Evolutionary conservation across 768 basidiomycete species (phyloP).

Genomic region (Boletus rufocinnamomeus): DNA sequence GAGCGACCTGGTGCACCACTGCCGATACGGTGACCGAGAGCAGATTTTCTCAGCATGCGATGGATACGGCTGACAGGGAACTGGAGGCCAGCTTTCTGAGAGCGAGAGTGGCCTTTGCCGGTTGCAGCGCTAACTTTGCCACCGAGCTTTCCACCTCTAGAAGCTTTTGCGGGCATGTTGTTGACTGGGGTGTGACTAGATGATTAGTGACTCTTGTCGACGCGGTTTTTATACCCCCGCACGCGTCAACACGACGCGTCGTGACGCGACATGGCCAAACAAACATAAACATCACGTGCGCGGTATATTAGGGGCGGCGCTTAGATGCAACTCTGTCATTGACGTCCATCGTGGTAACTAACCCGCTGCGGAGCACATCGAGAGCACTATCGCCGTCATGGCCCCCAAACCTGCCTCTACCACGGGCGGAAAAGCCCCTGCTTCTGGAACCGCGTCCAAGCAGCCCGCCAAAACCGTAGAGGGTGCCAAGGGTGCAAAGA

Average conservation of each 20-base stretch:
- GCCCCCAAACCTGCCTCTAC: constrained; percentile 69
- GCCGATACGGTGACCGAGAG: constrained; percentile 86
- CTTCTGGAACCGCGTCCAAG: constrained; percentile 58
- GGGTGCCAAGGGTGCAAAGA: constrained; percentile 77
- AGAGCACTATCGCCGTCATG: constrained; percentile 34
- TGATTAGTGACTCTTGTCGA: not conserved
- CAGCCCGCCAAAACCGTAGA: constrained; percentile 58
- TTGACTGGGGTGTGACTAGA: not conserved
- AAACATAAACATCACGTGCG: constrained; percentile 34
- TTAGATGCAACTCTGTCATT: constrained; percentile 3
- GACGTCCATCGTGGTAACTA: constrained; percentile 24
- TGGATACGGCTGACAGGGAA: constrained; percentile 93
- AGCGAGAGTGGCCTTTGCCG: constrained; percentile 65
- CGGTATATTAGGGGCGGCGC: constrained; percentile 38
- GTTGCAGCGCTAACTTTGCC: constrained; percentile 52
- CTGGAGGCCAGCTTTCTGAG: constrained; percentile 75
- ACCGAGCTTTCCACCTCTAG: constrained; percentile 35
- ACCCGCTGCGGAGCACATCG: not conserved
- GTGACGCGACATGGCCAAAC: constrained; percentile 36
- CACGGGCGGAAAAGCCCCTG: constrained; percentile 66
- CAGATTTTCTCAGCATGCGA: constrained; percentile 83
- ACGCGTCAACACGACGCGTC: constrained; percentile 42
- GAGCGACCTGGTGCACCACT: constrained; percentile 76
- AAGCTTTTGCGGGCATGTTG: constrained; percentile 36
- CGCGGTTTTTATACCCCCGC: constrained; percentile 26